phyloP scores from a whole-genome alignment of 495 filamentous ascomycete species.

The Penicillium taxi region DNA sequence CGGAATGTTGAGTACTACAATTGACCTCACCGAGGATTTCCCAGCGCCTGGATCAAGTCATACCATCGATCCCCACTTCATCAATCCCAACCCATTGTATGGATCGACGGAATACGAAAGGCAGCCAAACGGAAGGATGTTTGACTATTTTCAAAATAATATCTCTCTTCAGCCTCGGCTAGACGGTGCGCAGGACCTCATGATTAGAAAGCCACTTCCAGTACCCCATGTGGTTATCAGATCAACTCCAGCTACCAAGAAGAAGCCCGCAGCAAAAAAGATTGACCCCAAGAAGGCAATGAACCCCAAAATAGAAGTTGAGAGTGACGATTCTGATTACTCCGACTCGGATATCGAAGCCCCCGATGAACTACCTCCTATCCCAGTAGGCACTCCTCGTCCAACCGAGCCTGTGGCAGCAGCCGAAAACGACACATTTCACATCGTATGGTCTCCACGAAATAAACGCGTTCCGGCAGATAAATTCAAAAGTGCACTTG shows the following conservation, averaged over 20 bases:
- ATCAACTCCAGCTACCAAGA: slow-evolving; percentile 7
- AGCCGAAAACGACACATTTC: slow-evolving; percentile 53
- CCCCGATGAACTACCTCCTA: slow-evolving; percentile 43
- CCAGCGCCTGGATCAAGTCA: slow-evolving; percentile 17
- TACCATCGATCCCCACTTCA: slow-evolving; percentile 38
- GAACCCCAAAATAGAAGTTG: slow-evolving; percentile 29
- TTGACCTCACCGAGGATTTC: slow-evolving; percentile 30
- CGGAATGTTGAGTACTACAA: slow-evolving; percentile 20
- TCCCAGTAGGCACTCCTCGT: slow-evolving; percentile 43
- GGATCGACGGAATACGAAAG: slow-evolving; percentile 7
- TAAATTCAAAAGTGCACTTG: slow-evolving; percentile 45
- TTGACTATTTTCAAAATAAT: slow-evolving; percentile 27
- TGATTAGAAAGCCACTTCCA: background rate
- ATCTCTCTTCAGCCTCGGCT: slow-evolving; percentile 19
- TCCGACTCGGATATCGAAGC: slow-evolving; percentile 40
- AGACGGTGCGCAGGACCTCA: background rate
- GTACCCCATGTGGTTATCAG: slow-evolving; percentile 6
- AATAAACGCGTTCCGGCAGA: slow-evolving; percentile 36
- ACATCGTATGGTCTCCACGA: slow-evolving; percentile 57
- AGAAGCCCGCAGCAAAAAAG: slow-evolving; percentile 17
- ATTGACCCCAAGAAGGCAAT: slow-evolving; percentile 21
- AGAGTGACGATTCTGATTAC: slow-evolving; percentile 44
- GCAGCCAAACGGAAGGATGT: slow-evolving; percentile 12
- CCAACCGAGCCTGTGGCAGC: slow-evolving; percentile 47
- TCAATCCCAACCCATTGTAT: slow-evolving; percentile 18